phyloP scores from a whole-genome alignment of 169 alveolate species.

The Eimeria praecox region DNA sequence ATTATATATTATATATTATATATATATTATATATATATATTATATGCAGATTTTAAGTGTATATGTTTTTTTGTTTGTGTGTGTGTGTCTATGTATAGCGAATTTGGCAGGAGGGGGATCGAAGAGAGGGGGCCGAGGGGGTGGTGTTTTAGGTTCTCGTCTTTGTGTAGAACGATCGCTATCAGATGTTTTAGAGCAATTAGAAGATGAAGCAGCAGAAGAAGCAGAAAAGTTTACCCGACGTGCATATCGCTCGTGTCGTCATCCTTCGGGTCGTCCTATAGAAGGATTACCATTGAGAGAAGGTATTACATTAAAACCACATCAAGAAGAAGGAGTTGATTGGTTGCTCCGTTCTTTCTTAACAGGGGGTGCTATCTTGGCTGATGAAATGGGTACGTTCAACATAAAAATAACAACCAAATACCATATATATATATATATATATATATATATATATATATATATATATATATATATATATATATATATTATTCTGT shows the following conservation, averaged over 20 bases:
- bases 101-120: not conserved
- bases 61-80: not conserved
- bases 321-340: conserved; percentile 95
- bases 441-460: not conserved
- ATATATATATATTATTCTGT: too few relatives aligned
- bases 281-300: conserved; percentile 81
- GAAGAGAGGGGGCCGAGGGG: conserved; percentile 33
- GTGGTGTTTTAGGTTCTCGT: conserved; percentile 47
- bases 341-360: conserved; percentile 93
- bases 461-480: not conserved
- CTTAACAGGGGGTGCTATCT: conserved; percentile 93
- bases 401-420: too few relatives aligned
- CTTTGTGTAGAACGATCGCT: conserved; percentile 71
- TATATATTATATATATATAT: too few relatives aligned
- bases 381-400: conserved; percentile 95
- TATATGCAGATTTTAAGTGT: not conserved
- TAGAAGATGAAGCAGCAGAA: conserved; percentile 78
- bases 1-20: too few relatives aligned
- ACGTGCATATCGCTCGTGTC: conserved; percentile 89
- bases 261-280: conserved; percentile 85
- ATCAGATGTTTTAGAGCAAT: conserved; percentile 62
- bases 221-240: conserved; percentile 58
- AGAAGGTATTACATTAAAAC: conserved; percentile 92
- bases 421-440: too few relatives aligned
- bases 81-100: too few relatives aligned